Evolutionary conservation across 495 filamentous ascomycete genomes (phyloP).

Genomic region (Annulohypoxylon stygium): DNA sequence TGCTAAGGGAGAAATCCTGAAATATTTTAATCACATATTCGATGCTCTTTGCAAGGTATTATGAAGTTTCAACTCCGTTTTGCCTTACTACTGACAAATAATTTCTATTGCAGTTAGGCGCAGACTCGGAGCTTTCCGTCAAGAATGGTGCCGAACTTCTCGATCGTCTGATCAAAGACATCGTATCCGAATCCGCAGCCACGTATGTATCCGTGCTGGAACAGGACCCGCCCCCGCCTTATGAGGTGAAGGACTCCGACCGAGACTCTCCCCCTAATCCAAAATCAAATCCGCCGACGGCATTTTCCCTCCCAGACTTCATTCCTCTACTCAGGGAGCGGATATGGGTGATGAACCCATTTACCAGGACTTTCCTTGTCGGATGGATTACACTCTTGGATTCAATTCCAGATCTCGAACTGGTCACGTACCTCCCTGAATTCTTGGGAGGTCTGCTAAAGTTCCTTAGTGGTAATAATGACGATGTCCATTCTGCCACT

Average conservation of each 20-base stretch:
- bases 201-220: conserved; percentile 93
- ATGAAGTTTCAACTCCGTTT: conserved; percentile 7
- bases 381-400: conserved; percentile 96
- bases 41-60: conserved; percentile 94
- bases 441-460: conserved; percentile 91
- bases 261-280: conserved; percentile 61
- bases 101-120: conserved; percentile 75
- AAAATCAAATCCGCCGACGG: conserved; percentile 74
- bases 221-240: conserved; percentile 61
- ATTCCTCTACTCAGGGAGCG: conserved; percentile 93
- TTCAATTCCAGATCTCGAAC: conserved; percentile 96
- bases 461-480: conserved; percentile 91
- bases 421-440: conserved; percentile 91
- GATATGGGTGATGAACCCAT: conserved; percentile 93
- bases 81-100: conserved; percentile 24
- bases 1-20: conserved; percentile 94
- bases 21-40: conserved; percentile 98
- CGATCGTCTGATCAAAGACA: conserved; percentile 97
- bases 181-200: conserved; percentile 95
- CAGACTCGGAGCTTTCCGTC: conserved; percentile 95
- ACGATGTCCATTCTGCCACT: conserved; percentile 93
- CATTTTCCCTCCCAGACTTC: conserved; percentile 92
- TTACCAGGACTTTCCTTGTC: conserved; percentile 94
- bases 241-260: conserved; percentile 64
- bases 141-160: conserved; percentile 98